A percentile compares a stretch with the other conserved stretches of the same genome.
Conservation (phyloP, 2,329 filamentous ascomycete genomes). For the Magnaporthiopsis rhizophila region DNA sequence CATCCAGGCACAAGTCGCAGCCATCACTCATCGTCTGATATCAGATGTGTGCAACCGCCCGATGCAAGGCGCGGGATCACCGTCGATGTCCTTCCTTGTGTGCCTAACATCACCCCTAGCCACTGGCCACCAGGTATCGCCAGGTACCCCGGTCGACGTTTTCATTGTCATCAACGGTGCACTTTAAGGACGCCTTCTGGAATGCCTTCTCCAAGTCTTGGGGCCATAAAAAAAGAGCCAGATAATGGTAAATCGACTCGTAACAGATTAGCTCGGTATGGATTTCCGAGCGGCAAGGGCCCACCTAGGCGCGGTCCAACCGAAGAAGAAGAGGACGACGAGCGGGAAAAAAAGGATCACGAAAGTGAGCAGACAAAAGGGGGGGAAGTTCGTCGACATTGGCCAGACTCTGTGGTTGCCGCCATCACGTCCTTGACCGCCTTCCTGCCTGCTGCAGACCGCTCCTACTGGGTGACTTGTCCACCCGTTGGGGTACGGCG, state of each 20-base stretch:
- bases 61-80: background rate
- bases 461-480: background rate
- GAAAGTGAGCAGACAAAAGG: background rate
- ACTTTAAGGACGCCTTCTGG: background rate
- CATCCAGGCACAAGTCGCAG: background rate
- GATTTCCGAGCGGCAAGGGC: background rate
- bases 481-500: background rate
- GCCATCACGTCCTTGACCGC: background rate
- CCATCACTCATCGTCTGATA: background rate
- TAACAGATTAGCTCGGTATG: background rate
- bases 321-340: background rate
- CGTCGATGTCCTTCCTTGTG: too few relatives aligned
- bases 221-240: background rate
- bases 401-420: too few relatives aligned
- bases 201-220: background rate
- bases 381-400: background rate
- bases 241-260: background rate
- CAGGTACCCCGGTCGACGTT: background rate
- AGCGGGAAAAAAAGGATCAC: background rate
- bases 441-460: background rate
- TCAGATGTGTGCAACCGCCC: background rate
- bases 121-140: too few relatives aligned
- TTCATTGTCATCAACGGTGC: background rate
- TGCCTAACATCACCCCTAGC: background rate
- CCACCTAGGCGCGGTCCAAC: background rate